phyloP scores from a whole-genome alignment of 768 basidiomycete species.

The Podaxis rugospora region DNA sequence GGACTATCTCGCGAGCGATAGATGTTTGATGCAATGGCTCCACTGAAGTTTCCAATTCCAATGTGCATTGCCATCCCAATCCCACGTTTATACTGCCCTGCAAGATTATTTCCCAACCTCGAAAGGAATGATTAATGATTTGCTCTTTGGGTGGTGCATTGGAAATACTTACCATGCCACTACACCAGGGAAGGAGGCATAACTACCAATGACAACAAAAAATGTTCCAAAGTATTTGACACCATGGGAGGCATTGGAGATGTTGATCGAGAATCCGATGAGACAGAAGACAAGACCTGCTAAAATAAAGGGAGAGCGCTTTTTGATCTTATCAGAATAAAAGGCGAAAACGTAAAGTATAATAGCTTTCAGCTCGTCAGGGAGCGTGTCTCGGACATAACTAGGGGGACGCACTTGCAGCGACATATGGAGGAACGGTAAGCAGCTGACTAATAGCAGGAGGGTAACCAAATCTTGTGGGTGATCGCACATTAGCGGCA shows the following conservation, averaged over 20 bases:
- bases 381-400: background rate
- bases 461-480: conserved; percentile 51
- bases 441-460: conserved; percentile 57
- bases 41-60: conserved; percentile 61
- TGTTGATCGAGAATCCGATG: conserved; percentile 62
- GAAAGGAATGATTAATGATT: background rate
- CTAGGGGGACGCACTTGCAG: conserved; percentile 44
- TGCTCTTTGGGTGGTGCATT: background rate
- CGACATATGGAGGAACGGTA: conserved; percentile 63
- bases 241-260: conserved; percentile 44
- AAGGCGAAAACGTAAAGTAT: conserved; percentile 46
- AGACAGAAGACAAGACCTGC: conserved; percentile 44
- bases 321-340: conserved; percentile 51
- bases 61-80: conserved; percentile 68
- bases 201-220: conserved; percentile 62
- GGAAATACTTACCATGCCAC: conserved; percentile 50
- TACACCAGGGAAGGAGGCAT: conserved; percentile 54
- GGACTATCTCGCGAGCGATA: conserved; percentile 58
- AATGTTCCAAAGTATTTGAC: conserved; percentile 74
- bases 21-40: conserved; percentile 60
- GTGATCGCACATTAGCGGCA: background rate
- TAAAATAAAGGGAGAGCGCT: conserved; percentile 57
- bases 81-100: conserved; percentile 68
- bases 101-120: conserved; percentile 64
- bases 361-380: conserved; percentile 37